A percentile compares a stretch with the other conserved stretches of the same genome.
Conservation (phyloP, 140 eudicot species). For the Oenanthe javanica region DNA sequence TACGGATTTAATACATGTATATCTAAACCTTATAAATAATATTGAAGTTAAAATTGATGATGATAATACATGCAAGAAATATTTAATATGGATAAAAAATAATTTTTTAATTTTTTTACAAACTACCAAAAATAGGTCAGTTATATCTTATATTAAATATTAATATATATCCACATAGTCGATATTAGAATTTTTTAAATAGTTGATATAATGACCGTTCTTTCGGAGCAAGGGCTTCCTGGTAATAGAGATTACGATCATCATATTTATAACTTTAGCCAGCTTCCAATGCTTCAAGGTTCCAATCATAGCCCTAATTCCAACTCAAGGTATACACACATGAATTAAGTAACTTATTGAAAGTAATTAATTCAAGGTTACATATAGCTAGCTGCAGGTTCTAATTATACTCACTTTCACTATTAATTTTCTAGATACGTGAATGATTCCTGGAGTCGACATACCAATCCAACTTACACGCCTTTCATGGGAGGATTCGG, state of each 20-base stretch:
- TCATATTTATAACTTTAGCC: constrained; percentile 68
- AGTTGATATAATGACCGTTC: not conserved
- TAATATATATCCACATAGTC: too few species aligned
- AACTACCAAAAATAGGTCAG: too few species aligned
- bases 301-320: constrained; percentile 46
- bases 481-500: constrained; percentile 24
- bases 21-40: too few species aligned
- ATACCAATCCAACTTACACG: constrained; percentile 25
- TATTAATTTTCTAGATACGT: constrained; percentile 28
- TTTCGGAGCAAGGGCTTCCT: constrained; percentile 49
- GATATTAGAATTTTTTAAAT: too few species aligned
- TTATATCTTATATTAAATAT: too few species aligned
- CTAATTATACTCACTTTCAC: not conserved
- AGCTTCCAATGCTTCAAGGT: constrained; percentile 81
- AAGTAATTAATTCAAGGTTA: not conserved
- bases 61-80: too few species aligned
- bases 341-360: too few species aligned
- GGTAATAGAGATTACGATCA: constrained; percentile 64
- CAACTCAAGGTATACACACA: constrained; percentile 62
- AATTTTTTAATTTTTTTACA: too few species aligned
- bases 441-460: constrained; percentile 44
- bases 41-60: too few species aligned
- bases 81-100: too few species aligned
- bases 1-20: too few species aligned
- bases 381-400: not conserved